Evolutionary conservation across 768 basidiomycete genomes (phyloP), one percentile per base, ranked within the genome.

Genomic region (Hydnum rufescens): DNA sequence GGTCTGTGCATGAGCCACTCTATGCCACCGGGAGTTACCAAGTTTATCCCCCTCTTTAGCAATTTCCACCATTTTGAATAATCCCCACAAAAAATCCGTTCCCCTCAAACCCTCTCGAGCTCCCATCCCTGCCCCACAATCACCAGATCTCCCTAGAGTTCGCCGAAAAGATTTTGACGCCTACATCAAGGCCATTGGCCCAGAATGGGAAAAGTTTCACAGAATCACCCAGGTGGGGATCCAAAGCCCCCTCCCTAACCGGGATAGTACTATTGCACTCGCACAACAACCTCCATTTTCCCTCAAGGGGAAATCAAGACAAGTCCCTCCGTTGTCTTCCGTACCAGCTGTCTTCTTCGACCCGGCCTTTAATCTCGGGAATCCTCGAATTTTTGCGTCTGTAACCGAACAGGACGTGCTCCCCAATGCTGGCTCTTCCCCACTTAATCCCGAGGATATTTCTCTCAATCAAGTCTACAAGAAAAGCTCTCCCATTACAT

Each of bases 1-100:
- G 88, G 88, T 85, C 63, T 53, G 75, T 48, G 19, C 54, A 32
- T 31, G 29, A 13, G 4, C 39, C 18, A 22, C 16, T 19, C 29
- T 16, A 22, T 48, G 43, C 65, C 28, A 26, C 25, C 18, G 39
- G 36, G 36, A 5, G 28, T 13, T 44, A 6, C 57, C 43, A 49
- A 32, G 5, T 32, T 31, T 16, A 32, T 28, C 18, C 22, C n/a
- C 28, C 6, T 54, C 19, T 46, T 13, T 63, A 95, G 92, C 89
- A 34, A 90, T 95, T 57, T 92, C 90, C 5, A 90, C 86, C 18
- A 85, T 95, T 26, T 74, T 95, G 50, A 90, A 90, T 60, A 89
- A 83, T 60, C 92, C 92, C 0, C 79, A 82, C 60, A 83, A 80
- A 65, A 74, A 71, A 32, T 80, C 82, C 47, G 80, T 82, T 4